phyloP scores from a whole-genome alignment of 2,329 filamentous ascomycete genomes.

The Ceratocystis lukuohia region DNA sequence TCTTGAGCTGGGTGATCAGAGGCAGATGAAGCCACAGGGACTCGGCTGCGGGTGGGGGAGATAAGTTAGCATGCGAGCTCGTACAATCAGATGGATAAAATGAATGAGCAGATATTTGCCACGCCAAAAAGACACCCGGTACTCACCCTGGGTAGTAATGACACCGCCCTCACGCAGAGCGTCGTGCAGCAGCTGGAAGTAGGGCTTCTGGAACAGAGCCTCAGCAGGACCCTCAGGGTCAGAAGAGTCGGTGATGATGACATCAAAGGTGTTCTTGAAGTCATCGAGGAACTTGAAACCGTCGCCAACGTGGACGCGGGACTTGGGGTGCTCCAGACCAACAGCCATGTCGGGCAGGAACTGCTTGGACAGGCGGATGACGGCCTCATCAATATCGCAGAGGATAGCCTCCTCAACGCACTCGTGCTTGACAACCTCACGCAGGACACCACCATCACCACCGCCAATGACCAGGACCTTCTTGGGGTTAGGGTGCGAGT shows the following conservation, averaged over 20 bases:
- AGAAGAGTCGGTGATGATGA: constrained; percentile 98
- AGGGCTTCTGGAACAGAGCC: constrained; percentile 94
- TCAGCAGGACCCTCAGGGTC: constrained; percentile 95
- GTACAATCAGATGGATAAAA: neutral
- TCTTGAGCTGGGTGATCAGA: constrained; percentile 89
- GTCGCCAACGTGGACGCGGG: constrained; percentile 84
- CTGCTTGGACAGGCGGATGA: constrained; percentile 96
- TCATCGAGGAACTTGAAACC: constrained; percentile 98
- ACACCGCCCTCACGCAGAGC: constrained; percentile 91
- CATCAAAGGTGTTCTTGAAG: constrained; percentile 94
- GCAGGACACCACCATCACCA: constrained; percentile 91
- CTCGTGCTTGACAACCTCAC: constrained; percentile 98
- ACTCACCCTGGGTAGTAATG: constrained; percentile 92
- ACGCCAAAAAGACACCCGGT: constrained; percentile 45
- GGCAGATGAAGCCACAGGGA: constrained; percentile 98
- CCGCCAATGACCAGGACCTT: constrained; percentile 97
- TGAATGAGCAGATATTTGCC: too few relatives aligned
- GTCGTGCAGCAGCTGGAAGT: constrained; percentile 86
- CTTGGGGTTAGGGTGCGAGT: constrained; percentile 96
- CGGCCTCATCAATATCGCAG: constrained; percentile 98
- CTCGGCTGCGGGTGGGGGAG: constrained; percentile 51
- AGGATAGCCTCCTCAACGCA: constrained; percentile 90
- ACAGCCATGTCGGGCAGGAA: constrained; percentile 89
- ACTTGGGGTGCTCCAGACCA: constrained; percentile 87
- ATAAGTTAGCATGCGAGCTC: constrained; percentile 1